Base-by-base conservation (phyloP, 2,329 filamentous ascomycete genomes). In the Didymella pinodella region DNA sequence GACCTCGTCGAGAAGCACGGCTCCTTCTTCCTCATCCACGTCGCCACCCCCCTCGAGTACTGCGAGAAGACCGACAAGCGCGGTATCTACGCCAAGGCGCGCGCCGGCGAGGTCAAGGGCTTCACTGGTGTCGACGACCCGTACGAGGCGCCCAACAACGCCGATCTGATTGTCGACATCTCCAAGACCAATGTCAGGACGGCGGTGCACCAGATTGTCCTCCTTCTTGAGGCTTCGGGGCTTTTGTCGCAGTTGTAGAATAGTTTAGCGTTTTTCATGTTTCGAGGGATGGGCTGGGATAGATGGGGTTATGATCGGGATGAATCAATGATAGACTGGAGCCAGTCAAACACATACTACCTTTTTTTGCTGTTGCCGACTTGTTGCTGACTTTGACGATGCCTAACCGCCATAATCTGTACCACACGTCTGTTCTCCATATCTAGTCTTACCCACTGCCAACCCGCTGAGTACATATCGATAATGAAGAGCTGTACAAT, bases 61-160 rank as follows among this genome's bases (percentile, higher is more conserved):
- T 91, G 89, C 76, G 95, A 99, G 86, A 92, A 91, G 87, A 97
- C 92, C 29, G 95, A 99, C 80, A 93, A 92, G 84, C 86, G 90
- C 62, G 95, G 95, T 60, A 89, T 97, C 75, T 99, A 98, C 80
- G 85, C 85, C 66, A 86, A 87, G 77, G 95, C 95, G 40, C 87
- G 95, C 63, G 85, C 84, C 20, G 95, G 95, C 58, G 91, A 97
- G 83, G 96, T 99, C 80, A 95, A 93, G 87, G 93, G 93, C 65
- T 99, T 99, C 86, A 99, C 95, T 7, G 95, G 95, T 72, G 93
- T 99, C 57, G 94, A 98, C 76, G 94, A 98, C 82, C 93, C 95
- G 48, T 99, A 99, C 76, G 95, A 99, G 88, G 76, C 79, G 22
- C 95, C 95, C 10, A 72, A 80, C 67, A 93, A 94, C 81, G 86